These are phyloP conservation scores for Aegilops bicornis DNA, from an alignment of 176 grass and related monocot genomes.

Conservation along the genomic window DNA sequence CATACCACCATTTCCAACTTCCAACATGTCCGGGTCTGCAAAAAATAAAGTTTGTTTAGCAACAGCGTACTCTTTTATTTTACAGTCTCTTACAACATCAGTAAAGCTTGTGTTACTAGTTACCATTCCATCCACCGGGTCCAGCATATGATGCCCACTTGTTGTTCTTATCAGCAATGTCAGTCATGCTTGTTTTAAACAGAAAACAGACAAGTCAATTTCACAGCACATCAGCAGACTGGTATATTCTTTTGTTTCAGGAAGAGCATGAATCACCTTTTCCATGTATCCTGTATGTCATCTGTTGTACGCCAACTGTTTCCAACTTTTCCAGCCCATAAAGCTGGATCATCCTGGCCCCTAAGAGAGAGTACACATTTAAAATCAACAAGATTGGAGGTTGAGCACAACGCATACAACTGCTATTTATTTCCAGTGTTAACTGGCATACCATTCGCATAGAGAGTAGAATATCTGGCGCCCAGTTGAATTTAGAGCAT, in stretches of 20 bases:
- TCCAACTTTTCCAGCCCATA: constrained; percentile 90
- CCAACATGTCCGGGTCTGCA: constrained; percentile 93
- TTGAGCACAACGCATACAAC: background rate
- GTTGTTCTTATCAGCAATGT: constrained; percentile 89
- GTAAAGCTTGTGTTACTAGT: background rate
- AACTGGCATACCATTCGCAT: constrained; percentile 75
- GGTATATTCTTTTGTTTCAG: background rate
- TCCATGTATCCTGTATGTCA: constrained; percentile 87
- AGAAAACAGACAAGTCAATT: constrained; percentile 40
- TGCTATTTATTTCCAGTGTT: background rate
- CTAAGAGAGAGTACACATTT: constrained; percentile 42
- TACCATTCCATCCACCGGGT: constrained; percentile 99
- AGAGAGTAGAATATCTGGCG: constrained; percentile 84
- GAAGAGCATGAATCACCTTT: constrained; percentile 54
- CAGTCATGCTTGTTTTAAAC: constrained; percentile 75
- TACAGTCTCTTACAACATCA: background rate
- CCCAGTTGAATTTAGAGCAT: constrained; percentile 95
- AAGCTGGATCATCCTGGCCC: constrained; percentile 88
- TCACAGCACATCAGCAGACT: constrained; percentile 3
- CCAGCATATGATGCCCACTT: constrained; percentile 98
- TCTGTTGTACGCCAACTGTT: constrained; percentile 98
- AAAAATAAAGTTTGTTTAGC: background rate
- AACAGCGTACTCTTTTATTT: background rate
- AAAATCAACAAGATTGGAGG: constrained; percentile 5
- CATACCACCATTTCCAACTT: constrained; percentile 93